Conservation (phyloP, 2,329 filamentous ascomycete species). For the Sphaerulina musiva region DNA sequence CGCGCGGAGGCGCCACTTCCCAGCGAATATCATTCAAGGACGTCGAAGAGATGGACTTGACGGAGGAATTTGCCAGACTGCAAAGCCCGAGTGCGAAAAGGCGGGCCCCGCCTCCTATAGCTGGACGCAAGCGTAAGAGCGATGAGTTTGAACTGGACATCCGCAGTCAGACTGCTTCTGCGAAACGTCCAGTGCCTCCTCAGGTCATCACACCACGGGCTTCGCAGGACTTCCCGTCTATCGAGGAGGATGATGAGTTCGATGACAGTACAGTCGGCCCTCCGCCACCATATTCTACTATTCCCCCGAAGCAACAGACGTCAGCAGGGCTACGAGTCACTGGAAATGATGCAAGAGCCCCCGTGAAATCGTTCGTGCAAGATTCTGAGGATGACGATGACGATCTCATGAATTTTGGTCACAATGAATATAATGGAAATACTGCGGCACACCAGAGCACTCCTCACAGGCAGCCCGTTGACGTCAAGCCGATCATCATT, state of each 20-base stretch:
- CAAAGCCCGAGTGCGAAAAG: slow-evolving; percentile 20
- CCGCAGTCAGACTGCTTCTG: slow-evolving; percentile 7
- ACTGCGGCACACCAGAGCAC: neutral
- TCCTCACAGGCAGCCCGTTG: neutral
- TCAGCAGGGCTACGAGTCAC: neutral
- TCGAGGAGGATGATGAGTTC: slow-evolving; percentile 32
- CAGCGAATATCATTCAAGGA: slow-evolving; percentile 9
- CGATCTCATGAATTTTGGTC: slow-evolving; percentile 24
- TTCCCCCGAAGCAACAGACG: slow-evolving; percentile 22
- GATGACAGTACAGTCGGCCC: slow-evolving; percentile 23
- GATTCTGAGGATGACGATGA: slow-evolving; percentile 29
- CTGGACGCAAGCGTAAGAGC: slow-evolving; percentile 42
- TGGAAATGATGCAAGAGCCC: neutral
- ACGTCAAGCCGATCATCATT: neutral
- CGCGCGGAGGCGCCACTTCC: slow-evolving; percentile 9
- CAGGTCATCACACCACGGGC: slow-evolving; percentile 6
- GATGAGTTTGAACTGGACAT: slow-evolving; percentile 37
- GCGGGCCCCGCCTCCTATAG: slow-evolving; percentile 3
- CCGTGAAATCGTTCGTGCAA: slow-evolving; percentile 11
- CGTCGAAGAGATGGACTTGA: slow-evolving; percentile 34
- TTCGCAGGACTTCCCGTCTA: slow-evolving; percentile 34
- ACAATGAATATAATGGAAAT: slow-evolving; percentile 4
- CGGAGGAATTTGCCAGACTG: slow-evolving; percentile 24
- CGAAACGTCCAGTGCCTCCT: slow-evolving; percentile 8
- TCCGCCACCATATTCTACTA: slow-evolving; percentile 43